These are phyloP conservation scores for Ascochyta pisi DNA, from an alignment of 2,329 filamentous ascomycete genomes.

Conservation along the genomic window DNA sequence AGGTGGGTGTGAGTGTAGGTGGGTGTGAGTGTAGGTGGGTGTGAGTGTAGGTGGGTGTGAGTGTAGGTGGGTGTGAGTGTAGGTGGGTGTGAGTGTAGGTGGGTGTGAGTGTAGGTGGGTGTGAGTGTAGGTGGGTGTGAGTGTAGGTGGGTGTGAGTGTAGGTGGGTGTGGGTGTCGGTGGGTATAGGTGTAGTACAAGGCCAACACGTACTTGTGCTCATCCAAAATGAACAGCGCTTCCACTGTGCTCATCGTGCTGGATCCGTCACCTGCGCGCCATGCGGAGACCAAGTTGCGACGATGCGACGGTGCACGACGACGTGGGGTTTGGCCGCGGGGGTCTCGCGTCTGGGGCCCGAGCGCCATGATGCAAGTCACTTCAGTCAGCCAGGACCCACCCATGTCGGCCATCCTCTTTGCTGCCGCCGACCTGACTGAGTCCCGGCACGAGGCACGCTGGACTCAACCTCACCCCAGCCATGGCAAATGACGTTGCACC, in stretches of 20 bases:
- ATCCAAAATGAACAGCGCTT: slow-evolving; percentile 96
- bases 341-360: slow-evolving; percentile 9
- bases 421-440: slow-evolving; percentile 4
- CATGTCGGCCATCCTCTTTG: slow-evolving; percentile 1
- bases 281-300: slow-evolving; percentile 1
- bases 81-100: not conserved
- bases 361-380: slow-evolving; percentile 18
- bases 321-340: slow-evolving; percentile 31
- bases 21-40: too few species aligned
- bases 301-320: not conserved
- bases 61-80: too few species aligned
- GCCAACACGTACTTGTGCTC: slow-evolving; percentile 75
- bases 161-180: too few species aligned
- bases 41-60: too few species aligned
- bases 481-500: slow-evolving; percentile 26
- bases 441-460: too few species aligned
- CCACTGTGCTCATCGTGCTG: slow-evolving; percentile 71
- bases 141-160: too few species aligned
- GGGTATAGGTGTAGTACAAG: too few species aligned
- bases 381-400: not conserved
- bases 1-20: too few species aligned
- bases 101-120: too few species aligned
- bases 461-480: not conserved
- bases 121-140: too few species aligned
- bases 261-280: slow-evolving; percentile 24